Base-by-base conservation (phyloP, 148 eudicot genomes). In the Chenopodium quinoa region DNA sequence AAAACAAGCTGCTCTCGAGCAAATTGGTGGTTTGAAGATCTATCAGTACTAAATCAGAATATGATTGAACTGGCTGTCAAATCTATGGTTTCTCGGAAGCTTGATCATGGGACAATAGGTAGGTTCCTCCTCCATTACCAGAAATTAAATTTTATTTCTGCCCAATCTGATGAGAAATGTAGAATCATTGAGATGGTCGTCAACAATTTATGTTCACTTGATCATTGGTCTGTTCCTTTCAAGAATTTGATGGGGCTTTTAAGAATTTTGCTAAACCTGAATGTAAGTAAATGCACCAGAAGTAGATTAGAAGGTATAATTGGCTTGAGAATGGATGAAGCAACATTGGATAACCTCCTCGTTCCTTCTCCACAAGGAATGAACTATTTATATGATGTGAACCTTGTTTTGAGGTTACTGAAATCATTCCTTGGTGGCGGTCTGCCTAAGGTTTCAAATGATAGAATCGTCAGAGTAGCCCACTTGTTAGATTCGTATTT, bases 11-110 rank as follows among this genome's bases (percentile, higher is more conserved):
- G 70, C 69, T 84, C 84, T 65, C 81, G 88, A 44, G 83, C 84
- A 48, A 82, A 89, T 44, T 92, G 93, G 94, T 94, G 97, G 98
- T 91, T 90, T 83, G 93, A 92, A 17, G 98, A 94, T 75, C 81
- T 94, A 22, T 77, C 83, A 54, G 69, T 25, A 0, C 75, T 94
- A 37, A 80, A 87, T 73, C 85, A 77, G 47, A 32, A 46, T 80
- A 19, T 83, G 73, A 73, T 89, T 46, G 87, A 86, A 75, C 75
- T 80, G 86, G 67, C 85, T 3, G 83, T 85, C 48, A 81, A 77
- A 47, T 78, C 74, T 44, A 86, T 94, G 94, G 66, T 91, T 52
- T 89, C 84, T 37, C 87, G 81, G 9, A 90, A 83, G 37, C 72
- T 92, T 9, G 90, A 91, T n/a, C 91, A 91, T 75, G 87, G 75